These are phyloP conservation scores for Calvatia gigantea DNA, from an alignment of 768 basidiomycete genomes.

Conservation along the genomic window DNA sequence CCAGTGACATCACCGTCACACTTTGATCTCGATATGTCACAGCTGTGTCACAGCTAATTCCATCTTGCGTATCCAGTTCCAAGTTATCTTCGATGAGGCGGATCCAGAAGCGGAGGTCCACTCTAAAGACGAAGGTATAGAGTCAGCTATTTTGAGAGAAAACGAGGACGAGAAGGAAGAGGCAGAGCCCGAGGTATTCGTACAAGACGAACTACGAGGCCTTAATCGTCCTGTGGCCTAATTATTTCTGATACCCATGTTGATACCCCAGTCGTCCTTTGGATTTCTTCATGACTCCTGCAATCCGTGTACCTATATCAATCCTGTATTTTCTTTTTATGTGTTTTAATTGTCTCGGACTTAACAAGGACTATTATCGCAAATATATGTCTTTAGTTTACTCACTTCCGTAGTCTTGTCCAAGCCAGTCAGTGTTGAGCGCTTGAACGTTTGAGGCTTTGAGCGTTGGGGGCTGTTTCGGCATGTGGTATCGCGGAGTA, in stretches of 20 bases:
- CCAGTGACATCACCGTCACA: too few species aligned
- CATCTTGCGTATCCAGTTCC: slow-evolving; percentile 42
- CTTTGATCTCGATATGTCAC: too few species aligned
- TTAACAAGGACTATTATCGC: not conserved
- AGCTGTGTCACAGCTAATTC: too few species aligned
- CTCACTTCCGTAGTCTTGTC: too few species aligned
- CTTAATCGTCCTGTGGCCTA: slow-evolving; percentile 1
- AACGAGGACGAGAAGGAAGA: slow-evolving; percentile 50
- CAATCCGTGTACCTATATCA: slow-evolving; percentile 11
- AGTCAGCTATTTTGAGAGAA: slow-evolving; percentile 65
- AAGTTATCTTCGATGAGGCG: slow-evolving; percentile 69
- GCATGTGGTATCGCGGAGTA: too few species aligned
- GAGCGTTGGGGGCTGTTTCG: too few species aligned
- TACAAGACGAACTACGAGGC: not conserved
- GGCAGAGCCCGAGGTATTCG: not conserved
- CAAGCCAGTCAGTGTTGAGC: too few species aligned
- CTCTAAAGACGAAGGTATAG: slow-evolving; percentile 63
- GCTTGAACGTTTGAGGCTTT: too few species aligned
- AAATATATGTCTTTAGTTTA: too few species aligned
- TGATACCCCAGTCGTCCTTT: slow-evolving; percentile 5
- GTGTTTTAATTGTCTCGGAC: not conserved
- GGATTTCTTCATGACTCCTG: slow-evolving; percentile 4
- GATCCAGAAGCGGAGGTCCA: slow-evolving; percentile 62
- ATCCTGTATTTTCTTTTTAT: not conserved
- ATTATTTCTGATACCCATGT: slow-evolving; percentile 8